Evolutionary conservation across 306 rosid species (phyloP).

Genomic region (Cicer yamashitae): DNA sequence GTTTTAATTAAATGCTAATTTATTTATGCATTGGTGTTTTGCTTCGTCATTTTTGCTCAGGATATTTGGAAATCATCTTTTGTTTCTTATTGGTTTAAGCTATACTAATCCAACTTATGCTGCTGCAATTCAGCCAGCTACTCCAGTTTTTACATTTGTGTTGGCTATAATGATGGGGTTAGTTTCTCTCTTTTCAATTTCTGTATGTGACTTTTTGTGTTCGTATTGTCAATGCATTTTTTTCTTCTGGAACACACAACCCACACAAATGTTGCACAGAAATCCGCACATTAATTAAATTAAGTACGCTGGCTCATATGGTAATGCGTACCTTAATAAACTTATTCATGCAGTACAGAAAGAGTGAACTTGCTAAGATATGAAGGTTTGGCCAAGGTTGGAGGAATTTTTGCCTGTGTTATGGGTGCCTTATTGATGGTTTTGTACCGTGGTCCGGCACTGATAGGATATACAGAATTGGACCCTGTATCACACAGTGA

Average conservation of each 20-base stretch:
- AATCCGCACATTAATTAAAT: slow-evolving; percentile 16
- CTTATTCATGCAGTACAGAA: slow-evolving; percentile 90
- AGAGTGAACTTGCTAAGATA: slow-evolving; percentile 76
- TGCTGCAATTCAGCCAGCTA: slow-evolving; percentile 93
- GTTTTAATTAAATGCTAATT: slow-evolving; percentile 19
- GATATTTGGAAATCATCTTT: slow-evolving; percentile 97
- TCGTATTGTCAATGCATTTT: slow-evolving; percentile 27
- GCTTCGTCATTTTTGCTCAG: slow-evolving; percentile 53
- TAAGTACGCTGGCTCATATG: slow-evolving; percentile 15
- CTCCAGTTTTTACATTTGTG: slow-evolving; percentile 90
- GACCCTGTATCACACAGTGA: slow-evolving; percentile 66
- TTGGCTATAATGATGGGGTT: slow-evolving; percentile 94
- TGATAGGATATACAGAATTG: slow-evolving; percentile 67
- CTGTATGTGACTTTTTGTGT: background rate
- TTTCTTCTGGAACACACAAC: slow-evolving; percentile 2
- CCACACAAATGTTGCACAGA: slow-evolving; percentile 10
- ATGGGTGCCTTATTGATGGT: slow-evolving; percentile 85
- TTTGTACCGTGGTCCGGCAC: slow-evolving; percentile 80
- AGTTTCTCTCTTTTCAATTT: slow-evolving; percentile 51
- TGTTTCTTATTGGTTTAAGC: slow-evolving; percentile 97
- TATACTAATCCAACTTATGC: slow-evolving; percentile 98
- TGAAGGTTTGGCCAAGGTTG: slow-evolving; percentile 93
- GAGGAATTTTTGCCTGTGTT: slow-evolving; percentile 80
- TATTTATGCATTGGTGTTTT: slow-evolving; percentile 38
- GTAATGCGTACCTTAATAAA: slow-evolving; percentile 44